Evolutionary conservation across 805 yeast genomes (phyloP).

Genomic region (Candida fluviatilis): DNA sequence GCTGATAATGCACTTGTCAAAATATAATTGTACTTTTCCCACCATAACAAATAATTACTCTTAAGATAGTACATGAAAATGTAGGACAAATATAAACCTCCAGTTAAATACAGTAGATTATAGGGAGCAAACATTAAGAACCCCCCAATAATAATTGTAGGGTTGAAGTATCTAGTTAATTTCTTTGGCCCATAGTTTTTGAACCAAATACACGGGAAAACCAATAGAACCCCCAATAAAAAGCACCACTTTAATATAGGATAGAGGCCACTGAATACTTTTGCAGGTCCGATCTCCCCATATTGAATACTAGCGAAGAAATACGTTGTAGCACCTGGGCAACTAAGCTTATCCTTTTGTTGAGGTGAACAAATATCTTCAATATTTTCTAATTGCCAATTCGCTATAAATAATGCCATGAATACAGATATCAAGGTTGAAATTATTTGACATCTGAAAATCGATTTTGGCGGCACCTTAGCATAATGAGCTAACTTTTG

Average conservation of each 20-base stretch:
- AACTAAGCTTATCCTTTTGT: slow-evolving; percentile 32
- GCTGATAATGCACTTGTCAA: slow-evolving; percentile 55
- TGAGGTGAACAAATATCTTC: slow-evolving; percentile 31
- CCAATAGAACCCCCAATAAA: slow-evolving; percentile 45
- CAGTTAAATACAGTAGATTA: slow-evolving; percentile 50
- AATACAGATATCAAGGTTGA: slow-evolving; percentile 33
- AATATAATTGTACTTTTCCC: slow-evolving; percentile 71
- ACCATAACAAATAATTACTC: slow-evolving; percentile 49
- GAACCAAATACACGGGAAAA: slow-evolving; percentile 33
- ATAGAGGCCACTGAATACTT: slow-evolving; percentile 54
- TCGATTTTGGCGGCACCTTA: slow-evolving; percentile 57
- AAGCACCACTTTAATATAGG: slow-evolving; percentile 56
- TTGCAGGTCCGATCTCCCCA: slow-evolving; percentile 57
- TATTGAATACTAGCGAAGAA: slow-evolving; percentile 51
- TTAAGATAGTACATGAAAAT: slow-evolving; percentile 54
- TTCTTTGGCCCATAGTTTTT: slow-evolving; percentile 31
- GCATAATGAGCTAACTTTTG: slow-evolving; percentile 51
- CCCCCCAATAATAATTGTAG: slow-evolving; percentile 51
- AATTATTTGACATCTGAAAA: slow-evolving; percentile 46
- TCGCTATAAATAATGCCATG: slow-evolving; percentile 31
- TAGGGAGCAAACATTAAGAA: slow-evolving; percentile 48
- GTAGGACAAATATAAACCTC: slow-evolving; percentile 56
- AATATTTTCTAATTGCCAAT: slow-evolving; percentile 37
- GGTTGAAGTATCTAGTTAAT: slow-evolving; percentile 43
- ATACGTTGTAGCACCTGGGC: slow-evolving; percentile 46